Evolutionary conservation across 2,329 filamentous ascomycete species (phyloP).

Genomic region (Penicillium sp.): DNA sequence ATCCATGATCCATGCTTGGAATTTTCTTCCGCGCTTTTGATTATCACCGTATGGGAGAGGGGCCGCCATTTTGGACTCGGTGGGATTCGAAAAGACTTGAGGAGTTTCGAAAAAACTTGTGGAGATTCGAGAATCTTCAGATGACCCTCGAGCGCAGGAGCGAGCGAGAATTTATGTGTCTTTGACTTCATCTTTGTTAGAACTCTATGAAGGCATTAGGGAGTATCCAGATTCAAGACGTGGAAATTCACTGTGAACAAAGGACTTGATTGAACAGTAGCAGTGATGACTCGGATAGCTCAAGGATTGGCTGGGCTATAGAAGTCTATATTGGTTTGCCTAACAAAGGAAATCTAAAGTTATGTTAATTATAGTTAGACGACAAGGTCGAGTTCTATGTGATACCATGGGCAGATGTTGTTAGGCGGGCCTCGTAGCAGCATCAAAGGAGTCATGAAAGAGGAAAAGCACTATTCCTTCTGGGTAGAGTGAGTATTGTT

Average conservation of each 20-base stretch:
- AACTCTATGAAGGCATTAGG: background rate
- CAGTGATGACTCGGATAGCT: background rate
- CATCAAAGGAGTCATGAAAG: too few relatives aligned
- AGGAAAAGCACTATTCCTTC: too few relatives aligned
- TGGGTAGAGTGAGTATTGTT: too few relatives aligned
- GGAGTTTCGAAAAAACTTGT: background rate
- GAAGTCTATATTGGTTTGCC: background rate
- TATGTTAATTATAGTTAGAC: background rate
- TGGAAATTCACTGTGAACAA: background rate
- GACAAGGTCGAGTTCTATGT: background rate
- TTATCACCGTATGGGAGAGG: background rate
- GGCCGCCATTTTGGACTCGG: background rate
- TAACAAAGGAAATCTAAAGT: background rate
- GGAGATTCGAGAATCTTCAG: too few relatives aligned
- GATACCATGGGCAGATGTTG: too few relatives aligned
- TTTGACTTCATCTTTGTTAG: too few relatives aligned
- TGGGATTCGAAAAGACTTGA: background rate
- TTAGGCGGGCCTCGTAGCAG: too few relatives aligned
- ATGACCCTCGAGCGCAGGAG: too few relatives aligned
- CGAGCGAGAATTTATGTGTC: too few relatives aligned
- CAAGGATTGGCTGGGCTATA: background rate
- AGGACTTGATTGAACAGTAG: background rate
- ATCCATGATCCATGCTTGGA: background rate
- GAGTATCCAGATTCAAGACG: background rate
- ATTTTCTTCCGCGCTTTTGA: background rate